These are phyloP conservation scores for Solanum bulbocastanum DNA, from an alignment of 257 asterid genomes.

Conservation along the genomic window DNA sequence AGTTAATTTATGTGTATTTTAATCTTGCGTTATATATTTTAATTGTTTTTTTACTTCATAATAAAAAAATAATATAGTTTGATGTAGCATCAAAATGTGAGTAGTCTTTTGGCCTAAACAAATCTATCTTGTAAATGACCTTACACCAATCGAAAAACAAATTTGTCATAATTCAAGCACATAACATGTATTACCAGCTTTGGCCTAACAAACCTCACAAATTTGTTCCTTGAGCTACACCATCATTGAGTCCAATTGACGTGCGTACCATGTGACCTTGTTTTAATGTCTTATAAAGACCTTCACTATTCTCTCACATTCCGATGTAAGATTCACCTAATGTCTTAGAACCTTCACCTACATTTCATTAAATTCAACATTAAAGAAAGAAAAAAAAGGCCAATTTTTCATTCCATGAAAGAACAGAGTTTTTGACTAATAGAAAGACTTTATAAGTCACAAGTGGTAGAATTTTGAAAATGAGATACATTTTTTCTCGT, in stretches of 20 bases:
- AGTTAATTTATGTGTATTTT: background rate
- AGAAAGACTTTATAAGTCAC: background rate
- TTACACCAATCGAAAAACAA: background rate
- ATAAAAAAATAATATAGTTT: background rate
- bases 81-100: background rate
- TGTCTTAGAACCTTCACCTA: background rate
- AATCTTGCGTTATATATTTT: background rate
- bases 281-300: background rate
- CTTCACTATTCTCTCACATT: background rate
- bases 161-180: background rate
- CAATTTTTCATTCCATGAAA: background rate
- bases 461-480: background rate
- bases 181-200: background rate
- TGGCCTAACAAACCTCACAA: accelerated
- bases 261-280: background rate
- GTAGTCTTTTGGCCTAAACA: background rate
- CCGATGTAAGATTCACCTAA: background rate
- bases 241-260: background rate
- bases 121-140: background rate
- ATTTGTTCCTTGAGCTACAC: background rate
- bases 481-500: background rate
- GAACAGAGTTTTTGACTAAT: background rate
- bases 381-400: background rate
- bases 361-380: background rate
- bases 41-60: background rate